Conservation (phyloP, 2,329 filamentous ascomycete genomes). For the Colletotrichum sp. region DNA sequence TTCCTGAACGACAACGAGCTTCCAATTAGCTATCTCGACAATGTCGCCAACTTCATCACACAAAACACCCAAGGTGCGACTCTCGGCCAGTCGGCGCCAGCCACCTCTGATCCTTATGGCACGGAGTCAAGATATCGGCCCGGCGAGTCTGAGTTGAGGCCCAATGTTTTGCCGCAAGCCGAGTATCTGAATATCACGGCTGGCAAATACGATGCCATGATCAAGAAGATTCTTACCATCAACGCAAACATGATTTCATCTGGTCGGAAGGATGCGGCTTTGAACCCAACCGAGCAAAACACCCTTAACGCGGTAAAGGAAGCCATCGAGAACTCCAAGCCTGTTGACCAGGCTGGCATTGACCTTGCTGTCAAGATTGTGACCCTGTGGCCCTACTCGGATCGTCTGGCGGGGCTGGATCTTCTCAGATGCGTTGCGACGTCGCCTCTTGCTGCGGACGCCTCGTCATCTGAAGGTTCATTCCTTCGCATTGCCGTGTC, state of each 20-base stretch:
- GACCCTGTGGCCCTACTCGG: constrained; percentile 79
- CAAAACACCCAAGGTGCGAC: constrained; percentile 88
- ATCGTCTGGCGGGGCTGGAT: constrained; percentile 84
- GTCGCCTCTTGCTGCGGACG: constrained; percentile 68
- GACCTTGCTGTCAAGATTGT: constrained; percentile 73
- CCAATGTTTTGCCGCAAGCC: constrained; percentile 76
- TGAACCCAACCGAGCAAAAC: constrained; percentile 75
- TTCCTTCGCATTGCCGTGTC: constrained; percentile 61
- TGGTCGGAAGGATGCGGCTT: constrained; percentile 73
- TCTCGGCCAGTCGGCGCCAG: constrained; percentile 65
- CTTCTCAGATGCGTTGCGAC: constrained; percentile 83
- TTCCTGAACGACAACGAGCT: constrained; percentile 91
- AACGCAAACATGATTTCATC: constrained; percentile 75
- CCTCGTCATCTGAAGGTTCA: constrained; percentile 57
- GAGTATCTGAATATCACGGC: constrained; percentile 79
- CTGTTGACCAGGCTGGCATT: constrained; percentile 57
- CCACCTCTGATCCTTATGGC: constrained; percentile 74
- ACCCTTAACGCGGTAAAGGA: constrained; percentile 65
- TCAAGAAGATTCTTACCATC: constrained; percentile 77
- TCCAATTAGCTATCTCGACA: constrained; percentile 85
- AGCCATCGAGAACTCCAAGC: constrained; percentile 65
- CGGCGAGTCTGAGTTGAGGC: constrained; percentile 74
- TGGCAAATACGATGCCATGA: constrained; percentile 74
- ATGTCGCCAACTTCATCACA: constrained; percentile 90
- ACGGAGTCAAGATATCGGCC: constrained; percentile 81